Evolutionary conservation across 108 stramenopile genomes (phyloP).

Genomic region (Cylindrotheca closterium): DNA sequence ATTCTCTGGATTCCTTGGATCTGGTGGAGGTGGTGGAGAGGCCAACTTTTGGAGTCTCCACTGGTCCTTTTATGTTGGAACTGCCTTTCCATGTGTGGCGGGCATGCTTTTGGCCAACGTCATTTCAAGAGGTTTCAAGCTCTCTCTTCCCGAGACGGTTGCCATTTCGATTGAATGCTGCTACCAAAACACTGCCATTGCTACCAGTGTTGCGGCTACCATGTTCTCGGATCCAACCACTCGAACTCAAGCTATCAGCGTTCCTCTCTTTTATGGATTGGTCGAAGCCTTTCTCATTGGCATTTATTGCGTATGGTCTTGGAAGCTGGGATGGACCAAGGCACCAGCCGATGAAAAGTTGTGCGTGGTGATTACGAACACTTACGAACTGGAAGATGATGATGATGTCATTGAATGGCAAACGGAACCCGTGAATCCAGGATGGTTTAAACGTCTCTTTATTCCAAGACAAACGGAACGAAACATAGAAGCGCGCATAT

Average conservation of each 20-base stretch:
- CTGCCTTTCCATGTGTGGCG: constrained; percentile 57
- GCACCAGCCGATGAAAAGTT: constrained; percentile 68
- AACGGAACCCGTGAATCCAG: constrained; percentile 8
- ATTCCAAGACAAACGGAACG: constrained; percentile 18
- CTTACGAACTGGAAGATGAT: constrained; percentile 47
- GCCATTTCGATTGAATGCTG: constrained; percentile 84
- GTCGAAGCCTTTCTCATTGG: constrained; percentile 68
- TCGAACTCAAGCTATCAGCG: constrained; percentile 66
- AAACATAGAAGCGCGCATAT: too few species aligned
- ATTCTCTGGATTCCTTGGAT: constrained; percentile 62
- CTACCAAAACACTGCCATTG: constrained; percentile 88
- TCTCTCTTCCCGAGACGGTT: constrained; percentile 74
- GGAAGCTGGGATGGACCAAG: constrained; percentile 80
- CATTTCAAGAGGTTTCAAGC: constrained; percentile 38
- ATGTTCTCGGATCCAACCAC: constrained; percentile 68
- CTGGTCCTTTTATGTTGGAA: constrained; percentile 78
- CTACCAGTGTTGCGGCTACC: constrained; percentile 75
- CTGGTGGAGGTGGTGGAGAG: constrained; percentile 52
- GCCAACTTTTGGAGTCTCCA: constrained; percentile 42
- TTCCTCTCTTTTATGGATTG: constrained; percentile 79
- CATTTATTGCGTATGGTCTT: constrained; percentile 63
- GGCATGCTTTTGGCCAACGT: constrained; percentile 66
- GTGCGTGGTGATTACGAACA: constrained; percentile 50
- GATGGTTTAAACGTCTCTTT: constrained; percentile 23
- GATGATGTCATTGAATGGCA: constrained; percentile 20